These are phyloP conservation scores for Leccinum angustisporum DNA, from an alignment of 1,284 basidiomycete genomes.

Conservation along the genomic window DNA sequence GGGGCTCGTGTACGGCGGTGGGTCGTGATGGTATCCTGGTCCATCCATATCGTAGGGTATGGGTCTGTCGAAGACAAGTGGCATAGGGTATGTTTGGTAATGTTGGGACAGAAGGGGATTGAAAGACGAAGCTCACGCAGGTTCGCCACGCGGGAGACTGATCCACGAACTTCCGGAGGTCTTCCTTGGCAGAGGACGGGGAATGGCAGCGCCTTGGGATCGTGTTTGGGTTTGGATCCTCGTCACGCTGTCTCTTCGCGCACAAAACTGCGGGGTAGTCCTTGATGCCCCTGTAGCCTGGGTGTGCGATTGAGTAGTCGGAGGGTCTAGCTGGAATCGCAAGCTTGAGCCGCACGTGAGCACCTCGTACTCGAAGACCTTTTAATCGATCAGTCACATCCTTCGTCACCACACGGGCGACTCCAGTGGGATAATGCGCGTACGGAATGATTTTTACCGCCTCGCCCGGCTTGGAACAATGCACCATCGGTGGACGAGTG, in stretches of 20 bases:
- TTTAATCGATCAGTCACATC: neutral
- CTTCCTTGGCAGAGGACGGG: neutral
- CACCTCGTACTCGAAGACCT: slow-evolving; percentile 30
- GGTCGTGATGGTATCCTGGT: neutral
- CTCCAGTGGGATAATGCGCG: slow-evolving; percentile 1
- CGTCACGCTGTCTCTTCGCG: neutral
- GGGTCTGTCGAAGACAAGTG: slow-evolving; percentile 8
- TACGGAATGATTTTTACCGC: slow-evolving; percentile 13
- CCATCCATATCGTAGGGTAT: neutral
- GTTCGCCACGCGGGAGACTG: neutral
- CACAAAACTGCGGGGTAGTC: neutral
- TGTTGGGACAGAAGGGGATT: neutral
- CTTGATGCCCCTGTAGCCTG: neutral
- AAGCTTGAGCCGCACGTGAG: slow-evolving; percentile 21
- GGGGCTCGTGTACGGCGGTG: slow-evolving; percentile 22
- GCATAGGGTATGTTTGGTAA: neutral
- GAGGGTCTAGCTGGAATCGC: slow-evolving; percentile 18
- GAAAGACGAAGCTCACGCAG: slow-evolving; percentile 13
- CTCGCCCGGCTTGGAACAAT: slow-evolving; percentile 13
- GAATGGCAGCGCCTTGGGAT: neutral
- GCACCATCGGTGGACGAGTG: slow-evolving; percentile 16
- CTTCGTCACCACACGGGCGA: neutral
- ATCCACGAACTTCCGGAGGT: neutral
- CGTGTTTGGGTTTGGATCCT: neutral
- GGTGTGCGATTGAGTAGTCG: neutral